Base-by-base conservation (phyloP, 2,329 filamentous ascomycete genomes). In the Atkinsonella texensis region DNA sequence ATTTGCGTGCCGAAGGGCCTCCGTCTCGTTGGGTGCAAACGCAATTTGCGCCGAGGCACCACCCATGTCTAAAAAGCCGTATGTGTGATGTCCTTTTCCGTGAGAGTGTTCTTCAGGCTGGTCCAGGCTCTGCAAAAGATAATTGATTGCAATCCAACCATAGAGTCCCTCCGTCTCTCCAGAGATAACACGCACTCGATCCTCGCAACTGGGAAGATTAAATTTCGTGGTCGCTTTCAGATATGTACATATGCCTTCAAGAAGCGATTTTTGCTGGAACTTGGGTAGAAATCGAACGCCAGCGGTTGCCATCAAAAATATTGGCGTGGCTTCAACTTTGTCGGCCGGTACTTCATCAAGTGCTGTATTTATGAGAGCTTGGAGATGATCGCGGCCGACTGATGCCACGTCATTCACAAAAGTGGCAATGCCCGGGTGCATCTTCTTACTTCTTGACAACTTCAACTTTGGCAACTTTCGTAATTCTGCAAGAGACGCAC, bases 11-110 rank as follows among this genome's bases (percentile, higher is more conserved):
- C 89, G 93, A 61, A 83, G 79, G 1, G 89, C 84, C 66, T 98
- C 93, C 1, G 93, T 97, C 4, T 79, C 71, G 67, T 98, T 98
- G 1, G 93, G 93, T 2, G 90, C 91, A 67, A 98, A 98, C 0
- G 94, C 93, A 62, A 98, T 97, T 69, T 98, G 93, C 15, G 93
- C 91, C 0, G 91, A 97, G 28, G 93, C 93, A 49, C 93, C 93
- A 48, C 93, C 93, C 94, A 98, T 98, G 65, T 98, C 93, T 54
- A 98, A 73, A 62, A 98, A 98, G 0, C 93, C 93, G 66, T 97
- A 98, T 0, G 93, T 98, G 62, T 90, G 87, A 65, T 97, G 93
- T 28, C 79, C 81, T 57, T 95, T 89, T 49, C 89, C 89, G 65
- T 95, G 89, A 50, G 80, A 73, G 60, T 95, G 87, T 13, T 81